phyloP scores from a whole-genome alignment of 2,329 filamentous ascomycete species.

The Ambrosiella cleistominuta region DNA sequence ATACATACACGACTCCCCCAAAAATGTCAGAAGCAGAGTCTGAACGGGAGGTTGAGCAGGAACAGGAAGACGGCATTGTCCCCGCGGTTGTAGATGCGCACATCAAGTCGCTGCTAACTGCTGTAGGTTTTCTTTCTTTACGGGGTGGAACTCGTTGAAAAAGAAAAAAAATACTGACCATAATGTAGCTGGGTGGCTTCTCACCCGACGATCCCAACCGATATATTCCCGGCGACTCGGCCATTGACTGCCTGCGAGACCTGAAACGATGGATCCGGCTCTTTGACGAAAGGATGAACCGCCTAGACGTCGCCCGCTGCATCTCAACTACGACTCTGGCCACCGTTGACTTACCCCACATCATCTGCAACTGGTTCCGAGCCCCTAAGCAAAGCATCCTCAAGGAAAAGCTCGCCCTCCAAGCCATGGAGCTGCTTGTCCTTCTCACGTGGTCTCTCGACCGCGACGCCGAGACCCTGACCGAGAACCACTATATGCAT shows the following conservation, averaged over 20 bases:
- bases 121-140: conserved; percentile 37
- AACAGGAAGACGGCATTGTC: conserved; percentile 37
- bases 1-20: too few relatives aligned
- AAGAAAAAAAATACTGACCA: conserved; percentile 14
- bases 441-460: conserved; percentile 91
- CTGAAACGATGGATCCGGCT: conserved; percentile 89
- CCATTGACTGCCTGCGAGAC: conserved; percentile 78
- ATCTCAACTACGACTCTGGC: conserved; percentile 85
- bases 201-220: conserved; percentile 61
- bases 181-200: conserved; percentile 59
- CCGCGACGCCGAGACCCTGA: conserved; percentile 61
- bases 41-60: conserved; percentile 15
- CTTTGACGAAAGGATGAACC: conserved; percentile 83
- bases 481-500: conserved; percentile 82
- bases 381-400: conserved; percentile 54
- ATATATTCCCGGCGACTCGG: conserved; percentile 86
- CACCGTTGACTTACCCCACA: conserved; percentile 74
- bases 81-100: conserved; percentile 88
- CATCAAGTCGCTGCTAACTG: conserved; percentile 83
- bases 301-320: conserved; percentile 87
- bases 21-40: background rate
- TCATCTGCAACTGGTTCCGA: conserved; percentile 67
- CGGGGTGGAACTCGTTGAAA: conserved; percentile 8
- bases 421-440: conserved; percentile 78
- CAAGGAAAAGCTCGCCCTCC: conserved; percentile 62